Conservation (phyloP, 495 filamentous ascomycete genomes). For the Podospora anserina region DNA sequence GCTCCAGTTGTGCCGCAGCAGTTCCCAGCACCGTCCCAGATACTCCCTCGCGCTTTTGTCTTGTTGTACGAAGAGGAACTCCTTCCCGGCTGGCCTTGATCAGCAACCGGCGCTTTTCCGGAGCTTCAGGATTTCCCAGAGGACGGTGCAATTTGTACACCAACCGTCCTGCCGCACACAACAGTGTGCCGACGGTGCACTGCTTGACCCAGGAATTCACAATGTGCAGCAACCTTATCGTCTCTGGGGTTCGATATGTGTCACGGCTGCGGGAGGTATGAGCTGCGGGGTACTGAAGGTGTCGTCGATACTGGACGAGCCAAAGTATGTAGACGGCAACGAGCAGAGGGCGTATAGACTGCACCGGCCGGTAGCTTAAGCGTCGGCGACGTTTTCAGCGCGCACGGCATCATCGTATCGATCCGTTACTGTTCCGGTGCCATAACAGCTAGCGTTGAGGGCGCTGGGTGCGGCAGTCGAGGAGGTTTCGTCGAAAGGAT, state of each 20-base stretch:
- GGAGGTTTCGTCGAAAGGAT: conserved; percentile 13
- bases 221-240: conserved; percentile 10
- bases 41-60: neutral
- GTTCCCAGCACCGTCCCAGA: neutral
- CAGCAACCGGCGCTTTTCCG: neutral
- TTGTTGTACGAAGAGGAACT: neutral
- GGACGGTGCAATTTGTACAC: neutral
- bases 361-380: conserved; percentile 21
- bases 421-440: conserved; percentile 26
- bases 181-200: conserved; percentile 1
- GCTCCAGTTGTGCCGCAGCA: neutral
- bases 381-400: conserved; percentile 35
- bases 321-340: conserved; percentile 7
- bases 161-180: neutral
- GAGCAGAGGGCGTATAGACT: conserved; percentile 12
- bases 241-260: conserved; percentile 22
- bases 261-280: conserved; percentile 19
- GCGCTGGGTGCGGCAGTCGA: conserved; percentile 16
- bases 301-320: neutral
- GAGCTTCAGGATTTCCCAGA: neutral
- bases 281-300: conserved; percentile 26
- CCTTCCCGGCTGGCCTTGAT: neutral
- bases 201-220: neutral
- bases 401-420: conserved; percentile 50
- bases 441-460: conserved; percentile 23